phyloP scores from a whole-genome alignment of 176 grass and related monocot genomes.

The Cocos nucifera region DNA sequence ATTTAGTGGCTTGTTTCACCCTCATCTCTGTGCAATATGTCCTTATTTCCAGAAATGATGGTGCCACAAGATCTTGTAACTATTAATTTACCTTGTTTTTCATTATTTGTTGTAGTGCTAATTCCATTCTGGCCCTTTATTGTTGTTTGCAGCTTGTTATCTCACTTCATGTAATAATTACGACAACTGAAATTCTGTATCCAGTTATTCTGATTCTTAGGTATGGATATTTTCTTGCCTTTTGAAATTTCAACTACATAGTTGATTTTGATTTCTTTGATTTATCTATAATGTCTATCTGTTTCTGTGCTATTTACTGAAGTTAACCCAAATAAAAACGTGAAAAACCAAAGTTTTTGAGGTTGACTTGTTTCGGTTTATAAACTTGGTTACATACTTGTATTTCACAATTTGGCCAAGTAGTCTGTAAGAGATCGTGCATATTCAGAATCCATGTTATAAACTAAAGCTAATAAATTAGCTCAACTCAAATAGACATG shows the following conservation, averaged over 20 bases:
- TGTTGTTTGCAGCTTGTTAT: conserved; percentile 64
- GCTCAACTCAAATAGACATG: too few species aligned
- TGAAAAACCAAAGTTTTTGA: too few species aligned
- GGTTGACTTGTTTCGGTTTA: too few species aligned
- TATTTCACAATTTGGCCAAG: too few species aligned
- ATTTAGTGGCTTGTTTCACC: too few species aligned
- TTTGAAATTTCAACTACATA: background rate
- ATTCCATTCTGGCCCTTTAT: conserved; percentile 8
- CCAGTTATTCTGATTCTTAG: conserved; percentile 85
- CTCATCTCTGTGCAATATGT: too few species aligned
- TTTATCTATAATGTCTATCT: conserved; percentile 16
- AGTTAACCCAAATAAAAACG: too few species aligned
- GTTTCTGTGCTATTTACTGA: conserved; percentile 18
- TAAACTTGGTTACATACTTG: too few species aligned
- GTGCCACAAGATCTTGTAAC: conserved; percentile 4
- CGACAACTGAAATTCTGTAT: conserved; percentile 60
- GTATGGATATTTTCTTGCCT: conserved; percentile 40
- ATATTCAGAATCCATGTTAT: too few species aligned
- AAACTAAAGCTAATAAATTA: too few species aligned
- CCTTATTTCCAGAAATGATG: background rate
- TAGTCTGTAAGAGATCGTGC: too few species aligned
- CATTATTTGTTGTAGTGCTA: background rate
- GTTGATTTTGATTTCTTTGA: background rate
- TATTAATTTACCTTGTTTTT: conserved; percentile 1
- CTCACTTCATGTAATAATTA: conserved; percentile 63